phyloP scores from a whole-genome alignment of 805 yeast species.

The Gaillardinia entomophila region DNA sequence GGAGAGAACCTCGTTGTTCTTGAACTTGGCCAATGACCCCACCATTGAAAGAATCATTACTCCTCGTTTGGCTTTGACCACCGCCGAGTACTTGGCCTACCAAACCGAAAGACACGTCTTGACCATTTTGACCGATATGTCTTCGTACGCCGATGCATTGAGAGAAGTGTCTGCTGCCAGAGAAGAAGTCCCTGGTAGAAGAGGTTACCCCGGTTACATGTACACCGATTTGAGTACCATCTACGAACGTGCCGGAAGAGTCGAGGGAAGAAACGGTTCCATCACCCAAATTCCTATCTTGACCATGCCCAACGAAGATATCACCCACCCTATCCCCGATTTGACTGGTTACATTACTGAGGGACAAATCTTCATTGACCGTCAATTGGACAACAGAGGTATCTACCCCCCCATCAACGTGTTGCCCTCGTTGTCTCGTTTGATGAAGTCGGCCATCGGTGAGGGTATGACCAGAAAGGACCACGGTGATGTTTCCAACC shows the following conservation, averaged over 20 bases:
- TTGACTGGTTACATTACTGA: slow-evolving; percentile 99
- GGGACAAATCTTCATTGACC: slow-evolving; percentile 96
- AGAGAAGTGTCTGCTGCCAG: slow-evolving; percentile 99
- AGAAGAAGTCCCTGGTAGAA: slow-evolving; percentile 99
- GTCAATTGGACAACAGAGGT: slow-evolving; percentile 95
- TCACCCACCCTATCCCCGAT: slow-evolving; percentile 99
- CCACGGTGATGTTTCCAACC: slow-evolving; percentile 99
- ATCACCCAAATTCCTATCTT: slow-evolving; percentile 98
- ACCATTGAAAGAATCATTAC: slow-evolving; percentile 99
- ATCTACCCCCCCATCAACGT: slow-evolving; percentile 98
- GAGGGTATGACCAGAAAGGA: slow-evolving; percentile 99
- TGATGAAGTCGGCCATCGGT: slow-evolving; percentile 99
- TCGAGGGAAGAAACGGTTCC: slow-evolving; percentile 99
- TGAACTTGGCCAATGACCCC: slow-evolving; percentile 98
- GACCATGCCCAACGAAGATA: slow-evolving; percentile 99
- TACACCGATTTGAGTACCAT: slow-evolving; percentile 98
- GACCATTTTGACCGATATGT: slow-evolving; percentile 98
- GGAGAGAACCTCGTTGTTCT: slow-evolving; percentile 94
- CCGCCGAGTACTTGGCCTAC: slow-evolving; percentile 97
- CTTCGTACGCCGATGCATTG: slow-evolving; percentile 98
- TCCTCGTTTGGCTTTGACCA: slow-evolving; percentile 96
- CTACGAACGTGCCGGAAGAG: slow-evolving; percentile 99
- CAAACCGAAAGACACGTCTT: slow-evolving; percentile 99
- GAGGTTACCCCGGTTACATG: slow-evolving; percentile 99
- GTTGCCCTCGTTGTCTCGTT: slow-evolving; percentile 92